A percentile compares a stretch with the other conserved stretches of the same genome.
phyloP scores from a whole-genome alignment of 257 asterid genomes.

The Solanum neorickii region DNA sequence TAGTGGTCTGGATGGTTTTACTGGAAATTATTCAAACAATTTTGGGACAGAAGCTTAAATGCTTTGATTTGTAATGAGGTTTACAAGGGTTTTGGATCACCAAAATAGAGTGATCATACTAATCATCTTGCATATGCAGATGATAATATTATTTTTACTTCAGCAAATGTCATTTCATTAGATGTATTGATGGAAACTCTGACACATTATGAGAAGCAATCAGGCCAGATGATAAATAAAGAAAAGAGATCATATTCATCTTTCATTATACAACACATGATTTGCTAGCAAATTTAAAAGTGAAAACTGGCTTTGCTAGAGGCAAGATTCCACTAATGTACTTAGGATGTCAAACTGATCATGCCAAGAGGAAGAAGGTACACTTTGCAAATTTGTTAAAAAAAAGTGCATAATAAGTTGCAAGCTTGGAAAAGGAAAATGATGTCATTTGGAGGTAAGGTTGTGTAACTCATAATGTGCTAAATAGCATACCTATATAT shows the following conservation, averaged over 20 bases:
- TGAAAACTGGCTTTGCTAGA: background rate
- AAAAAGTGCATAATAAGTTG: background rate
- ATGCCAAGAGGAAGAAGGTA: background rate
- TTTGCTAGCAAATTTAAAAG: background rate
- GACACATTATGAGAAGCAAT: background rate
- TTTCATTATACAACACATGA: background rate
- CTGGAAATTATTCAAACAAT: background rate
- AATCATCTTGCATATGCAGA: background rate
- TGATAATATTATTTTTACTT: background rate
- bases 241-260: background rate
- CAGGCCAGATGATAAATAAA: too few species aligned
- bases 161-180: background rate
- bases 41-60: background rate
- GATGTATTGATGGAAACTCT: background rate
- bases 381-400: too few species aligned
- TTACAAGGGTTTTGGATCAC: background rate
- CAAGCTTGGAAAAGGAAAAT: background rate
- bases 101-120: background rate
- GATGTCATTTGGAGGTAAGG: background rate
- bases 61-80: background rate
- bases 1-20: background rate
- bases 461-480: background rate
- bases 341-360: background rate
- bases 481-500: too few species aligned
- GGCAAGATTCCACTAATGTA: background rate